Base-by-base conservation (phyloP, 2,329 filamentous ascomycete genomes). In the Pyrenochaeta sp. region DNA sequence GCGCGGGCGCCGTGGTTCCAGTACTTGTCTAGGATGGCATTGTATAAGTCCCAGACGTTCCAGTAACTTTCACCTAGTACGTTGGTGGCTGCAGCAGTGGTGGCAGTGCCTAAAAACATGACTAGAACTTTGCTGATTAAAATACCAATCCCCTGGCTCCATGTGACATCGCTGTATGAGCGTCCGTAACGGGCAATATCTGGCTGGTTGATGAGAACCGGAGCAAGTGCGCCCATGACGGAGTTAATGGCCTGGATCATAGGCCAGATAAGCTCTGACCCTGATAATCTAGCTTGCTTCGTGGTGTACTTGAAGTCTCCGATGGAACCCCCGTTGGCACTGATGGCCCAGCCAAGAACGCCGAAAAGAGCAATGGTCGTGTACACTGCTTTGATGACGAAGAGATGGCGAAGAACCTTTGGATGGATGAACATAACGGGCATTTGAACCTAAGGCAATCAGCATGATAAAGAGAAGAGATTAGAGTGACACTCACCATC, bases 361-460 rank as follows among this genome's bases (percentile, higher is more conserved):
- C 59, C 65, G 24, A 69, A 58, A 25, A 66, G 51, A 2, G 61
- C 52, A 28, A 61, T 56, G 0, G 61, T 62, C 1, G 64, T 61
- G 24, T 61, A 58, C 2, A 67, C 56, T n/a, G 64, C 59, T 55
- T 67, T 67, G 44, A 67, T n/a, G 6, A 58, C 53, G 48, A 67
- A 67, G 12, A 68, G 64, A 42, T 68, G 58, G 39, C 62, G 58
- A 10, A 73, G 65, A 19, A 65, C 62, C 6, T 62, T 65, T 1
- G 68, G 63, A 5, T 66, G 68, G 36, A 73, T 68, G 46, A 72
- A 62, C 52, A 73, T 66, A n/a, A 72, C 36, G 7, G 70, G 68
- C 49, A 71, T 59, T 57, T 71, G 67, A 1, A 68, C 62, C 49
- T 61, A 13, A 12, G 5, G 36, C 39, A 3, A 42, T 65, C 13